Conservation (phyloP, 768 basidiomycete species). For the Postia placenta region DNA sequence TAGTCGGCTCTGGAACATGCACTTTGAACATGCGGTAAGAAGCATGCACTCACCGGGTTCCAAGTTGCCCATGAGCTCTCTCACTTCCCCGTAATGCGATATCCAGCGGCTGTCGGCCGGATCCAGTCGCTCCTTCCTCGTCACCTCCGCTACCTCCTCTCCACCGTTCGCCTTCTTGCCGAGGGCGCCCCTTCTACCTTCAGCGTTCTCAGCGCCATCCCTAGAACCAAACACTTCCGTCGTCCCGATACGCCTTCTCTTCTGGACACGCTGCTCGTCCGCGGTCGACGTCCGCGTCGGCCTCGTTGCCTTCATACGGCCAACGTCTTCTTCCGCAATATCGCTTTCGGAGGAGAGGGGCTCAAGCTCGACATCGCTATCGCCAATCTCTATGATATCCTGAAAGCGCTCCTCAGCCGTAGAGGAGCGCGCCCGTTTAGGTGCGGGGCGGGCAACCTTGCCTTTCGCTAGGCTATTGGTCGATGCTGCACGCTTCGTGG, state of each 20-base stretch:
- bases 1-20: neutral
- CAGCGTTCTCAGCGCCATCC: conserved; percentile 1
- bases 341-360: neutral
- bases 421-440: neutral
- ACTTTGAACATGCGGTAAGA: too few species aligned
- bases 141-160: neutral
- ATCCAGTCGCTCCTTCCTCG: conserved; percentile 4
- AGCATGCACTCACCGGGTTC: conserved; percentile 49
- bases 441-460: neutral
- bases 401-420: neutral
- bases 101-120: conserved; percentile 31
- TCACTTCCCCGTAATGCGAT: conserved; percentile 41
- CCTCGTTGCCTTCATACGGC: neutral
- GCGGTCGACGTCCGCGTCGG: neutral
- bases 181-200: neutral
- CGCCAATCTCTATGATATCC: neutral
- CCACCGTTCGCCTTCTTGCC: neutral
- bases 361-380: conserved; percentile 1
- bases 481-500: conserved; percentile 1
- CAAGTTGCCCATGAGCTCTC: conserved; percentile 47
- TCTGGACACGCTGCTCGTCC: neutral
- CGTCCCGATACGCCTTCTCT: neutral
- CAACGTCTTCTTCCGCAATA: neutral
- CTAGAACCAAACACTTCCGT: conserved; percentile 2
- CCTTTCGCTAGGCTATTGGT: neutral